phyloP scores from a whole-genome alignment of 805 yeast genomes.

The Metschnikowia koreensis region DNA sequence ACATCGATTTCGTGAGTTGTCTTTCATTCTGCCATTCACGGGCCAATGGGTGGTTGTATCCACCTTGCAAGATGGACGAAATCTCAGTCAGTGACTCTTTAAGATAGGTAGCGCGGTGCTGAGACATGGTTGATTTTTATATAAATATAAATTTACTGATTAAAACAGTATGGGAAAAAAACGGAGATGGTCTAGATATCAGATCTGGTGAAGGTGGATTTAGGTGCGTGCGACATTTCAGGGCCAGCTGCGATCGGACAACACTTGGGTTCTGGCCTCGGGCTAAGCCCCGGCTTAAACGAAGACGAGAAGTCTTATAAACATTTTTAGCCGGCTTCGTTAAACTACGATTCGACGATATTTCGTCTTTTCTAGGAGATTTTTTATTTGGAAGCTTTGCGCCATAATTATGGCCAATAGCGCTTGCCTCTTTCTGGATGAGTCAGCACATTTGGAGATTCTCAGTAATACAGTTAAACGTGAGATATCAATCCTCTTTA shows the following conservation, averaged over 20 bases:
- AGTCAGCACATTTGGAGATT: background rate
- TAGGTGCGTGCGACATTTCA: background rate
- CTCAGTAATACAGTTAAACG: too few species aligned
- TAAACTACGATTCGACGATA: background rate
- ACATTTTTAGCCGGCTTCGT: background rate
- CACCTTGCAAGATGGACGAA: conserved; percentile 84
- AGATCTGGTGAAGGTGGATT: background rate
- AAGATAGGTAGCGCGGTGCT: conserved; percentile 69
- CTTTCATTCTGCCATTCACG: conserved; percentile 91
- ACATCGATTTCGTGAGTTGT: conserved; percentile 81
- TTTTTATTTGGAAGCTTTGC: background rate
- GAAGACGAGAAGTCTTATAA: too few species aligned
- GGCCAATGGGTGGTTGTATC: conserved; percentile 85
- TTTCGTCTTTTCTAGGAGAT: background rate
- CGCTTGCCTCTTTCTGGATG: background rate
- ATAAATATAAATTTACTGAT: background rate
- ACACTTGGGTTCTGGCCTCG: too few species aligned
- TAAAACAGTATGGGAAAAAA: too few species aligned
- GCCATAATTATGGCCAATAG: background rate
- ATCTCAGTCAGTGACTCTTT: conserved; percentile 57
- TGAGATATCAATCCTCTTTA: too few species aligned
- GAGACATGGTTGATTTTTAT: conserved; percentile 33
- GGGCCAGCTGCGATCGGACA: too few species aligned
- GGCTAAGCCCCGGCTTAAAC: too few species aligned
- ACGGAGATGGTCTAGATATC: background rate